These are phyloP conservation scores for Globisporangium megalacanthum DNA, from an alignment of 352 stramenopile species.

Conservation along the genomic window DNA sequence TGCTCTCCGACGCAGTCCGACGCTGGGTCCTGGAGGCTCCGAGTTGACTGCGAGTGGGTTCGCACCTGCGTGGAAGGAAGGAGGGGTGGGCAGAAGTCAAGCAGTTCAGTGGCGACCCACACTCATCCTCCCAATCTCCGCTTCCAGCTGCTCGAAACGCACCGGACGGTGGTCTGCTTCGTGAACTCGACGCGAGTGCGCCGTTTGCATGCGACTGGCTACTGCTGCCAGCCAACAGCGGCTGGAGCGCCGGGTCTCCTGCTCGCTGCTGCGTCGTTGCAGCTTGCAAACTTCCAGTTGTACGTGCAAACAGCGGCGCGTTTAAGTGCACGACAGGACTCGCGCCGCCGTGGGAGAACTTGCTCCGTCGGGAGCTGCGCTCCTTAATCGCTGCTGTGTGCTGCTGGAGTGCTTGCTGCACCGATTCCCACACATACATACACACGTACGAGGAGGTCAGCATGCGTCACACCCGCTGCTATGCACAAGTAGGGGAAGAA, in stretches of 20 bases:
- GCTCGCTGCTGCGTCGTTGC: slow-evolving; percentile 12
- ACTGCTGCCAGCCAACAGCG: slow-evolving; percentile 11
- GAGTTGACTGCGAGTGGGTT: slow-evolving; percentile 1
- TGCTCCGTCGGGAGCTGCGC: slow-evolving; percentile 68
- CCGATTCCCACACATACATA: neutral
- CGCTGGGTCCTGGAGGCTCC: slow-evolving; percentile 13
- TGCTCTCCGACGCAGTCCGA: slow-evolving; percentile 51
- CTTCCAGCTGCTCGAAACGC: neutral
- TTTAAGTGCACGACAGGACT: slow-evolving; percentile 80
- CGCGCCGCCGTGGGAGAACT: slow-evolving; percentile 70
- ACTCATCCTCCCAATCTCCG: neutral
- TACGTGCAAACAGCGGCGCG: slow-evolving; percentile 65
- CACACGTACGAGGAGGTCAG: neutral
- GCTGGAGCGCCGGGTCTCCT: slow-evolving; percentile 18
- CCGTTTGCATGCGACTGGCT: slow-evolving; percentile 9
- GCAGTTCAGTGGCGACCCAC: neutral
- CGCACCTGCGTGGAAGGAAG: neutral
- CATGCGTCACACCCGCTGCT: too few relatives aligned
- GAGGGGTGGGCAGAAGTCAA: too few relatives aligned
- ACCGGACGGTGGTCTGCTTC: slow-evolving; percentile 20
- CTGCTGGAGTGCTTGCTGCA: slow-evolving; percentile 56
- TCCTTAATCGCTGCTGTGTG: slow-evolving; percentile 67
- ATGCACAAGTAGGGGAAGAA: too few relatives aligned
- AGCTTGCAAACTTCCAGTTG: slow-evolving; percentile 16
- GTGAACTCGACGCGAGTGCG: slow-evolving; percentile 7